phyloP scores from a whole-genome alignment of 805 yeast species.

The Phaffomyces thermotolerans region DNA sequence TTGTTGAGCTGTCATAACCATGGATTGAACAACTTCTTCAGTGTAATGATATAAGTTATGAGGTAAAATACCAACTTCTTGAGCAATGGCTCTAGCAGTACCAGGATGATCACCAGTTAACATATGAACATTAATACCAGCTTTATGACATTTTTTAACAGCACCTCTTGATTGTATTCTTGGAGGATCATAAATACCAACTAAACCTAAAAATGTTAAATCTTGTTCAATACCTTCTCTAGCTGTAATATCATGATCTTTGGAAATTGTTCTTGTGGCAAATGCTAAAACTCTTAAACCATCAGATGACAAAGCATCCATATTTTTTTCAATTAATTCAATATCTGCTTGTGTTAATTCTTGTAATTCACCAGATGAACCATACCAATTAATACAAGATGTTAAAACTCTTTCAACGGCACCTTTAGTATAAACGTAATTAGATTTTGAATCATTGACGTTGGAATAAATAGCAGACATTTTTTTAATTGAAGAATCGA shows the following conservation, averaged over 20 bases:
- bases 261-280: conserved; percentile 38
- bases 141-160: conserved; percentile 59
- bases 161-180: conserved; percentile 59
- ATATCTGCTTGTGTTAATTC: conserved; percentile 37
- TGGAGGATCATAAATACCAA: conserved; percentile 80
- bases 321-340: conserved; percentile 41
- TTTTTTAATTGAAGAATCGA: conserved; percentile 66
- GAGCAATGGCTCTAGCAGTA: conserved; percentile 74
- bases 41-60: conserved; percentile 49
- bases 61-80: conserved; percentile 73
- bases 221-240: conserved; percentile 44
- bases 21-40: conserved; percentile 47
- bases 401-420: conserved; percentile 66
- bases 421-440: conserved; percentile 53
- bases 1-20: conserved; percentile 72
- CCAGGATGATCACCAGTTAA: conserved; percentile 77
- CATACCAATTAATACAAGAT: conserved; percentile 48
- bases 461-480: conserved; percentile 56
- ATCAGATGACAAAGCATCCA: conserved; percentile 51
- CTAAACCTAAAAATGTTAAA: conserved; percentile 55
- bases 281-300: conserved; percentile 72
- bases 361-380: conserved; percentile 23
- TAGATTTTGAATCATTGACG: conserved; percentile 22
- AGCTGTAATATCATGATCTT: conserved; percentile 25
- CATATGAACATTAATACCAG: conserved; percentile 78